Evolutionary conservation across 306 rosid genomes (phyloP).

Genomic region (Adenanthera pavonina): DNA sequence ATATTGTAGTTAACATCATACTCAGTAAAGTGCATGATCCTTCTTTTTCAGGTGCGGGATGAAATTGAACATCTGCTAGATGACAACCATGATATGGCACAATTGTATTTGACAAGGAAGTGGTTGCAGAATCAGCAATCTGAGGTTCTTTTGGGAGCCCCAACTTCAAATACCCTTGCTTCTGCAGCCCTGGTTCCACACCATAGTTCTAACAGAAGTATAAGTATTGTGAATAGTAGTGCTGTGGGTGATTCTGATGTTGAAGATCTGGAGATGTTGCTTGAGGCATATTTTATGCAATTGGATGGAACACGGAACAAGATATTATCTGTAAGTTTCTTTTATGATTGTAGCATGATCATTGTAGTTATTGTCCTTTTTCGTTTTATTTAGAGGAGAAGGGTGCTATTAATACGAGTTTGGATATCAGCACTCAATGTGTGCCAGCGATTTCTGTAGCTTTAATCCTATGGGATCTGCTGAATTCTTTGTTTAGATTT

Average conservation of each 20-base stretch:
- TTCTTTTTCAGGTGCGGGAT: constrained; percentile 78
- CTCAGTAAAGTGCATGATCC: constrained; percentile 26
- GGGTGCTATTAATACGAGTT: constrained; percentile 14
- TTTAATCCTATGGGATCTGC: background rate
- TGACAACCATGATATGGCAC: constrained; percentile 97
- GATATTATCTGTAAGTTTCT: constrained; percentile 87
- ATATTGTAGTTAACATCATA: constrained; percentile 30
- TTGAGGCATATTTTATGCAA: constrained; percentile 98
- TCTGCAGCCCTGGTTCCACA: constrained; percentile 55
- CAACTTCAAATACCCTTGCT: constrained; percentile 55
- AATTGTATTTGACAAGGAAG: constrained; percentile 90
- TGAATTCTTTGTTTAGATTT: constrained; percentile 18
- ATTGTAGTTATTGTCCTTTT: constrained; percentile 3
- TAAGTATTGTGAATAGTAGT: constrained; percentile 71
- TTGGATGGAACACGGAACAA: constrained; percentile 96
- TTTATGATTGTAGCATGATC: background rate
- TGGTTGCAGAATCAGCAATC: constrained; percentile 82
- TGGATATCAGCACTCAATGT: background rate
- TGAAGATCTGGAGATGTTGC: constrained; percentile 98
- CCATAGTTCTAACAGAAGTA: constrained; percentile 68
- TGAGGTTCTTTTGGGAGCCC: constrained; percentile 62
- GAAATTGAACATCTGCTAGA: constrained; percentile 95
- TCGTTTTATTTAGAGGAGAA: constrained; percentile 10
- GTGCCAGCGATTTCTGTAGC: constrained; percentile 10
- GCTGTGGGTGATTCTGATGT: constrained; percentile 69